Evolutionary conservation across 1,284 basidiomycete genomes (phyloP), one percentile per base, ranked within the genome.

Genomic region (Cerioporus squamosus): DNA sequence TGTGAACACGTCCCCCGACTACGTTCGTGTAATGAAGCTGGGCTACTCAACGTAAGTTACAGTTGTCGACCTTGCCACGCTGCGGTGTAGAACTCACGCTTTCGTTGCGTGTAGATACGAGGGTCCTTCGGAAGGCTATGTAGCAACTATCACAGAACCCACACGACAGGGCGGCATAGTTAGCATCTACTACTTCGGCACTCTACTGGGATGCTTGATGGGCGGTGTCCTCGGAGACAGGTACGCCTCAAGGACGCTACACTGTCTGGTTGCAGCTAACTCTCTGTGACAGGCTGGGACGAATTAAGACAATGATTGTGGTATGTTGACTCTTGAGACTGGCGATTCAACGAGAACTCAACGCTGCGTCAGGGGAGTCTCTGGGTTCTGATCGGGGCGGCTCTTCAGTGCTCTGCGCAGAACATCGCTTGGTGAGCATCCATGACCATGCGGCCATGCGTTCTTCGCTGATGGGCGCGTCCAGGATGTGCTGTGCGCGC

Each of bases 141-240:
- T 81, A 9, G 81, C 72, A 6, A 77, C 72, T n/a, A 77, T 84
- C 54, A 83, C 81, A 15, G 66, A 82, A 61, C 77, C 79, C 4
- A 79, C 80, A 2, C 74, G 77, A 38, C 82, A 83, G 65, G 81
- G 81, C 18, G 81, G 81, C 2, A 82, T 83, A 44, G 79, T 81
- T 61, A 78, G 77, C 64, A 79, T 81, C 18, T 80, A 81, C 65
- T 79, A 81, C 57, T 71, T 82, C 22, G 82, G 82, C 15, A 79
- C 79, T 4, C 73, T 83, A 5, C 53, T 83, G 33, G 82, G 82
- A 17, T 80, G 77, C 58, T 73, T 84, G 48, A 75, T 79, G 57
- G 81, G 76, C 9, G 81, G 81, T n/a, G 63, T 75, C 33, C 58
- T 78, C 15, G 78, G 77, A 20, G 79, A 79, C 59, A 67, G 70